Evolutionary conservation across 1,284 basidiomycete genomes (phyloP).

Genomic region (Mycosarcoma mackinlayi): DNA sequence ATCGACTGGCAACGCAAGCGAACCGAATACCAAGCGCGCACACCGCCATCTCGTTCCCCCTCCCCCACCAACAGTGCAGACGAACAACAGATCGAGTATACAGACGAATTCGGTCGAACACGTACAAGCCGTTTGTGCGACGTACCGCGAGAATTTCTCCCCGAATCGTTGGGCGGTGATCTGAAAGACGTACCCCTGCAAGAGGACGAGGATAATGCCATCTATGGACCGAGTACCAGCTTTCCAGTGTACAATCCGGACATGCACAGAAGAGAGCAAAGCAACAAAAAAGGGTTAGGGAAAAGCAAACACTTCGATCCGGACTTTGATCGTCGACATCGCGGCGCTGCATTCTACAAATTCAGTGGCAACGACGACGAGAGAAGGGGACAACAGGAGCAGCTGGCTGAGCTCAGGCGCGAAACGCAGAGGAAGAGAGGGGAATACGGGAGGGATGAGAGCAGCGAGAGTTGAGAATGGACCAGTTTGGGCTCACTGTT

Average conservation of each 20-base stretch:
- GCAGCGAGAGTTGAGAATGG: neutral
- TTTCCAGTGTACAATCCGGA: slow-evolving; percentile 84
- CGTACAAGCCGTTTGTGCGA: slow-evolving; percentile 78
- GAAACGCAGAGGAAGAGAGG: slow-evolving; percentile 73
- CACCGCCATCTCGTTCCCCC: slow-evolving; percentile 1
- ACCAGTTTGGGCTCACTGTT: no score
- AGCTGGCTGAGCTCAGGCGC: slow-evolving; percentile 75
- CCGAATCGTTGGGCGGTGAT: slow-evolving; percentile 67
- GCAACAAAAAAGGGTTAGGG: neutral
- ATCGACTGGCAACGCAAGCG: slow-evolving; percentile 78
- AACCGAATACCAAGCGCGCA: no score
- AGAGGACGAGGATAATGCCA: slow-evolving; percentile 26
- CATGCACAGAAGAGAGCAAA: neutral
- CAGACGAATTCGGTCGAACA: slow-evolving; percentile 84
- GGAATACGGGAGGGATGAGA: neutral
- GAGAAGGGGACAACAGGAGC: slow-evolving; percentile 81
- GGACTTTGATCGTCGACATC: slow-evolving; percentile 81
- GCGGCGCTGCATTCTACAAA: slow-evolving; percentile 88
- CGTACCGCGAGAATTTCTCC: slow-evolving; percentile 77
- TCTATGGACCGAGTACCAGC: slow-evolving; percentile 69
- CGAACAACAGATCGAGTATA: slow-evolving; percentile 76
- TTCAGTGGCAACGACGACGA: slow-evolving; percentile 84
- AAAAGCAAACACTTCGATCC: slow-evolving; percentile 79
- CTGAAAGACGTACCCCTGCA: neutral
- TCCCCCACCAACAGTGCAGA: slow-evolving; percentile 17